Evolutionary conservation across 2,329 filamentous ascomycete species (phyloP), one percentile per base, ranked within the genome.

Genomic region (Colletotrichum phormii): DNA sequence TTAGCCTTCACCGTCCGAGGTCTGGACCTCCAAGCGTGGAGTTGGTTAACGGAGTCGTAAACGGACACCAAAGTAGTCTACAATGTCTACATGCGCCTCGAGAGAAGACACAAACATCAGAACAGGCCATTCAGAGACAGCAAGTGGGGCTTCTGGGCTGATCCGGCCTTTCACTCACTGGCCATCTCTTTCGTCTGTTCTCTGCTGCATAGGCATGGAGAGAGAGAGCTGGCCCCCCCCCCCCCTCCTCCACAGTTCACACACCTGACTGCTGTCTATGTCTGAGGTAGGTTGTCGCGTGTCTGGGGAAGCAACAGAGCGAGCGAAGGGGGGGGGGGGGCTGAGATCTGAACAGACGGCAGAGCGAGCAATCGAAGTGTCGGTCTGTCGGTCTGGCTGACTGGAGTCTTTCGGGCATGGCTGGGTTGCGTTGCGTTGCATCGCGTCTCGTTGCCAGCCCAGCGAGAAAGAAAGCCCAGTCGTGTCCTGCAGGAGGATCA

Each of bases 361-460:
- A 29, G 42, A 49, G 42, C 42, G 42, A 58, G 54, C 26, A 58
- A 9, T 46, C 35, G 35, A 42, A 37, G 18, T 68, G 64, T 62
- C 49, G 64, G 57, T 68, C 65, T 68, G 64, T 62, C 49, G 64
- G 57, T 68, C 65, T 64, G 60, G 29, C 24, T 64, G 26, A 29
- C 26, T 31, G 12, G 26, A 35, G 37, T 26, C 29, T n/a, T 33
- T 24, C 46, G 29, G 49, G 15, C 31, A 64, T 54, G 49, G 61
- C 61, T 64, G 61, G 61, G 46, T 54, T 64, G 68, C 63, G 46
- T 54, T 64, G 68, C 63, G 64, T 71, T 51, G 64, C 68, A 71
- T 71, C 57, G 64, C 46, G 49, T 71, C 57, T 24, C 26, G 67
- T 61, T 60, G 55, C 68, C 68, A 61, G 55, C 57, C 55, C 63